A percentile compares a stretch with the other conserved stretches of the same genome.
Evolutionary conservation across 1,284 basidiomycete genomes (phyloP).

Genomic region (Grifola frondosa): DNA sequence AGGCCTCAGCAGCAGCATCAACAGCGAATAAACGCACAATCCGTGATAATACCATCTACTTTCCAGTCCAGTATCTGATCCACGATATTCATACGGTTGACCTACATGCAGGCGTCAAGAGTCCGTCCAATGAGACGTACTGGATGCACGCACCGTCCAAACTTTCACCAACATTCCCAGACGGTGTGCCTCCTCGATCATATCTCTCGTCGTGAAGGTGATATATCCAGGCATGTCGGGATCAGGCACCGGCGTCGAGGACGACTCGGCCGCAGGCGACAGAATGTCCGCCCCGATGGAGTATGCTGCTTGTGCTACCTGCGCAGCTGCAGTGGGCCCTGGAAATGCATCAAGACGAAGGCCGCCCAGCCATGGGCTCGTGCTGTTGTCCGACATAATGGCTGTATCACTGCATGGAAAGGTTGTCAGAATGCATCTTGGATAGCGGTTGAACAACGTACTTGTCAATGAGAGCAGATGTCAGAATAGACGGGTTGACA

Average conservation of each 20-base stretch:
- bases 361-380: slow-evolving; percentile 65
- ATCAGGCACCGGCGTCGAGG: slow-evolving; percentile 41
- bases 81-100: slow-evolving; percentile 59
- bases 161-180: slow-evolving; percentile 66
- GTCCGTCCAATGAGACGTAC: background rate
- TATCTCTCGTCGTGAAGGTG: slow-evolving; percentile 62
- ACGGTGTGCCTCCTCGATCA: slow-evolving; percentile 66
- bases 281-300: slow-evolving; percentile 65
- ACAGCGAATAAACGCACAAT: slow-evolving; percentile 40
- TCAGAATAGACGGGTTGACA: slow-evolving; percentile 50
- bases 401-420: slow-evolving; percentile 40
- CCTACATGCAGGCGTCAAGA: slow-evolving; percentile 32
- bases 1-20: background rate
- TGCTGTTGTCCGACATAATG: slow-evolving; percentile 36
- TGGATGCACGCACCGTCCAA: slow-evolving; percentile 59
- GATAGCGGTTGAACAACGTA: slow-evolving; percentile 28
- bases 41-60: slow-evolving; percentile 74
- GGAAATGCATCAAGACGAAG: slow-evolving; percentile 55
- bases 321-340: slow-evolving; percentile 51
- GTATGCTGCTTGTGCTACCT: slow-evolving; percentile 66
- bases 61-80: slow-evolving; percentile 59
- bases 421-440: background rate
- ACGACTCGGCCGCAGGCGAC: slow-evolving; percentile 56
- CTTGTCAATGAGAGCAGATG: slow-evolving; percentile 64
- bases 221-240: slow-evolving; percentile 46